These are phyloP conservation scores for Plasmodium reichenowi DNA, from an alignment of 169 alveolate species.

Conservation along the genomic window DNA sequence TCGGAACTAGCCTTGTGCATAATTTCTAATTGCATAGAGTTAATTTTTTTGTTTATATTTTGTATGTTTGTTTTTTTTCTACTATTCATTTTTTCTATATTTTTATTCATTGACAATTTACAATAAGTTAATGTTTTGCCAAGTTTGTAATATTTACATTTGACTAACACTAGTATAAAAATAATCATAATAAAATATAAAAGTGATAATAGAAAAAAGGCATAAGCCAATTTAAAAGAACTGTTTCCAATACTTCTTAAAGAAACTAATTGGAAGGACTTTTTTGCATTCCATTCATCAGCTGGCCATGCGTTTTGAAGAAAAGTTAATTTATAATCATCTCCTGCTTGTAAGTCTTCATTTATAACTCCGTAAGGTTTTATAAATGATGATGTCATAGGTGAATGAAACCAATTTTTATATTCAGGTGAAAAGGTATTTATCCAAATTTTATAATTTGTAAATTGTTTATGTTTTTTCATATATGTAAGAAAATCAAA, in stretches of 20 bases:
- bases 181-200: slow-evolving; percentile 28
- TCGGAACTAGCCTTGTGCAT: not conserved
- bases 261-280: slow-evolving; percentile 32
- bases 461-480: slow-evolving; percentile 43
- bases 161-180: slow-evolving; percentile 15
- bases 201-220: slow-evolving; percentile 29
- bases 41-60: not conserved
- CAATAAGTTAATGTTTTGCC: slow-evolving; percentile 55
- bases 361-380: slow-evolving; percentile 47
- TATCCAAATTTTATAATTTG: slow-evolving; percentile 40
- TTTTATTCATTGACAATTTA: slow-evolving; percentile 12
- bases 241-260: slow-evolving; percentile 46
- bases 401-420: slow-evolving; percentile 43
- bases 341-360: slow-evolving; percentile 35
- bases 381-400: slow-evolving; percentile 72
- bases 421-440: slow-evolving; percentile 41
- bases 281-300: slow-evolving; percentile 47
- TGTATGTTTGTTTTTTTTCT: slow-evolving; percentile 19
- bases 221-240: slow-evolving; percentile 35
- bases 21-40: not conserved
- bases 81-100: not conserved
- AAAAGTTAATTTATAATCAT: slow-evolving; percentile 31
- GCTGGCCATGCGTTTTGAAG: slow-evolving; percentile 65
- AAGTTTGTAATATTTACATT: slow-evolving; percentile 8
- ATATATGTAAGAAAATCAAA: slow-evolving; percentile 50